Evolutionary conservation across 108 stramenopile species (phyloP).

Genomic region (Cyclotella cryptica): DNA sequence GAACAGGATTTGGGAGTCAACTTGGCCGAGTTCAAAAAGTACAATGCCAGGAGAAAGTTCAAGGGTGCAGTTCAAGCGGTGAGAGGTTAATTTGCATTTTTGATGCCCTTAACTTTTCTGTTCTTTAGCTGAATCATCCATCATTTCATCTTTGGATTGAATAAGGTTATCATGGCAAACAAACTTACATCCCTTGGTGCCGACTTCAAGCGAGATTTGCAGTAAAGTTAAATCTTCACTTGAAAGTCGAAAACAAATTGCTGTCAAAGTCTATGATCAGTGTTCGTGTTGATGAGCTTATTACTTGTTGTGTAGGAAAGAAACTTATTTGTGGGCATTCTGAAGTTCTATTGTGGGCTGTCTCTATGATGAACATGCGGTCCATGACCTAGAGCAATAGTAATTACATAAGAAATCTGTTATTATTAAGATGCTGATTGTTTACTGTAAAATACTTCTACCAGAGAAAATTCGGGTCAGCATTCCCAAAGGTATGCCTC

Average conservation of each 20-base stretch:
- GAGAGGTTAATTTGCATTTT: slow-evolving; percentile 5
- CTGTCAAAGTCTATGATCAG: not conserved
- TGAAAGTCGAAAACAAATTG: not conserved
- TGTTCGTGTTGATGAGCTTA: not conserved
- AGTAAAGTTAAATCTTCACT: slow-evolving; percentile 6
- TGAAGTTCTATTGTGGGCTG: no score
- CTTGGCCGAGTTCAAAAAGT: slow-evolving; percentile 56
- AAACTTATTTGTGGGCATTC: no score
- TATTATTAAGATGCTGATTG: no score
- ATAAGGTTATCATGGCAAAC: slow-evolving; percentile 69
- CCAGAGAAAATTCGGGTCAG: not conserved
- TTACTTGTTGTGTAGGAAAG: not conserved
- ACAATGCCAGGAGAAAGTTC: slow-evolving; percentile 62
- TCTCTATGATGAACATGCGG: no score
- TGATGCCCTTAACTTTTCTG: not conserved
- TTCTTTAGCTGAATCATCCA: not conserved
- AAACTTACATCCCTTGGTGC: slow-evolving; percentile 75
- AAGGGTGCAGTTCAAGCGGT: slow-evolving; percentile 55
- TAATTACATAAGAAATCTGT: no score
- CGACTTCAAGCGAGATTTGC: slow-evolving; percentile 66
- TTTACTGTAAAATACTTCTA: no score
- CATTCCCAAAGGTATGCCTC: no score
- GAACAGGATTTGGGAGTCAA: slow-evolving; percentile 52
- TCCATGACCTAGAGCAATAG: no score
- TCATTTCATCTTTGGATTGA: slow-evolving; percentile 4